Evolutionary conservation across 441 rosid species (phyloP).

Genomic region (Biscutella laevigata): DNA sequence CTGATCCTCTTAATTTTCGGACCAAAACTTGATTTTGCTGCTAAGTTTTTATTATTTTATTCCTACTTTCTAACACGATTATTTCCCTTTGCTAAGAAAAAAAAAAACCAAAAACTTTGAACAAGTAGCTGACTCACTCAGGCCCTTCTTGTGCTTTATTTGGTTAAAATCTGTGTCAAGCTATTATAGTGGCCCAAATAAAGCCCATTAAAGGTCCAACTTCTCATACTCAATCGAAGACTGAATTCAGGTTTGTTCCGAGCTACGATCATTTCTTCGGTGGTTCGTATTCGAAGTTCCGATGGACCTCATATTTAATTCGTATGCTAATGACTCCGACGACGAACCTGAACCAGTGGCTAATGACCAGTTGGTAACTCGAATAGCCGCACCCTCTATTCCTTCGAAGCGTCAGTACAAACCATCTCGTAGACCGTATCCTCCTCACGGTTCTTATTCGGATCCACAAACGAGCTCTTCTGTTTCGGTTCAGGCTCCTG

Average conservation of each 20-base stretch:
- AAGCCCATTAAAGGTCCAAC: neutral
- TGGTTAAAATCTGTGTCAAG: no score
- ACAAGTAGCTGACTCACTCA: no score
- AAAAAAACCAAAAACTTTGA: no score
- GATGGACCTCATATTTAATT: conserved; percentile 27
- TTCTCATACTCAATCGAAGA: neutral
- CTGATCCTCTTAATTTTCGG: no score
- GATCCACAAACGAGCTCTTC: conserved; percentile 15
- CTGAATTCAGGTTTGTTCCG: neutral
- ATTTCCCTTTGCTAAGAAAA: no score
- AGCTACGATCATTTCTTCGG: neutral
- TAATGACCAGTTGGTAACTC: neutral
- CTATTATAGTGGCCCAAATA: neutral
- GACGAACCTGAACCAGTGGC: conserved; percentile 18
- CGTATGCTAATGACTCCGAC: conserved; percentile 24
- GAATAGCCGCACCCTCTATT: neutral
- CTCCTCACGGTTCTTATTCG: neutral
- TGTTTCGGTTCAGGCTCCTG: conserved; percentile 10
- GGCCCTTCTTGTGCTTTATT: no score
- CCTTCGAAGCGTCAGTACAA: conserved; percentile 16
- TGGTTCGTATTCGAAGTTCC: neutral
- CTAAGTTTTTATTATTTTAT: no score
- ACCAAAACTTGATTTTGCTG: no score
- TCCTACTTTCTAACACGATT: no score
- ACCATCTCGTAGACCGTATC: neutral